A percentile compares a stretch with the other conserved stretches of the same genome.
Evolutionary conservation across 331 rosid genomes (phyloP).

Genomic region (Acacia pycnantha): DNA sequence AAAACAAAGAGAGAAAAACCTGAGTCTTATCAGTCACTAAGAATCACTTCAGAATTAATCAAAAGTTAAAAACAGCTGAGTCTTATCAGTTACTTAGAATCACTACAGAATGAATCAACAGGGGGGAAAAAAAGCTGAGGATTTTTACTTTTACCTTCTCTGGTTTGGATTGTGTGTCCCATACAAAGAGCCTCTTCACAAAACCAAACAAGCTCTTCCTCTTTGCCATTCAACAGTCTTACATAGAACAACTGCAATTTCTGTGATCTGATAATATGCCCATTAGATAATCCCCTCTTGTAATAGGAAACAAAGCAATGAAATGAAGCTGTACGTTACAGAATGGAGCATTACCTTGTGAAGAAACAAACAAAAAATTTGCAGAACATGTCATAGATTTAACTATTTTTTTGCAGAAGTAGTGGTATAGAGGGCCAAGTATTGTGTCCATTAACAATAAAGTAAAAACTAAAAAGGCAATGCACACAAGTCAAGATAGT

Average conservation of each 20-base stretch:
- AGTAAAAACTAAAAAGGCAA: conserved; percentile 10
- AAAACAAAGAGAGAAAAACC: not conserved
- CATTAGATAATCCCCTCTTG: conserved; percentile 20
- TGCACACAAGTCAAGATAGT: conserved; percentile 38
- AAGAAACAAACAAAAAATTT: conserved; percentile 22
- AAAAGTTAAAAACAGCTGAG: not conserved
- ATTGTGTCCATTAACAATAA: conserved; percentile 20
- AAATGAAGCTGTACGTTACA: conserved; percentile 25
- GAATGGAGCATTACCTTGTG: conserved; percentile 32
- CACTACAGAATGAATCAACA: not conserved
- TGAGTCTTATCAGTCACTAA: conserved; percentile 20
- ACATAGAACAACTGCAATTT: conserved; percentile 31
- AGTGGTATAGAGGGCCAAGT: conserved; percentile 13
- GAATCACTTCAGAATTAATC: not conserved
- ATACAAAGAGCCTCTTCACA: conserved; percentile 68
- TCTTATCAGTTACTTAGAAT: conserved; percentile 22
- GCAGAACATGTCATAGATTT: conserved; percentile 27
- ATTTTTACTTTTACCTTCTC: conserved; percentile 51
- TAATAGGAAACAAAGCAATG: conserved; percentile 28
- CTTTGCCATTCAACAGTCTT: conserved; percentile 67
- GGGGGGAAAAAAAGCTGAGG: not conserved
- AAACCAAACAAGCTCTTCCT: conserved; percentile 77
- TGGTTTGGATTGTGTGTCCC: conserved; percentile 63
- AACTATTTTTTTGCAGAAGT: conserved; percentile 9
- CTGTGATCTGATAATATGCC: conserved; percentile 42